A percentile compares a stretch with the other conserved stretches of the same genome.
Conservation (phyloP, 768 basidiomycete genomes). For the Termitomyces sp. region DNA sequence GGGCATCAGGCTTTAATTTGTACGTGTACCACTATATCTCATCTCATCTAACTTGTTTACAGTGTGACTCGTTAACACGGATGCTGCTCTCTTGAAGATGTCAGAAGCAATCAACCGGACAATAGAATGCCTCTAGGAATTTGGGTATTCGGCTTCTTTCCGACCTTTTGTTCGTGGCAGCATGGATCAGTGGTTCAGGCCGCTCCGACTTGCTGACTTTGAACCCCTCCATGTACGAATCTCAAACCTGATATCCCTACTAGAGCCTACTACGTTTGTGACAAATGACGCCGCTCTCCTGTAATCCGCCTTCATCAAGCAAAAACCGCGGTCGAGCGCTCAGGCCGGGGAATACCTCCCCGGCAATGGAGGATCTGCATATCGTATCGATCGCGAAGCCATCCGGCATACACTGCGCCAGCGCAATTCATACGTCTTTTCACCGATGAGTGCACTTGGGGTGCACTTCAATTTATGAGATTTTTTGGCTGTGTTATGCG, state of each 20-base stretch:
- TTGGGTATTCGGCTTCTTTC: neutral
- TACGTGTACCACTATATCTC: neutral
- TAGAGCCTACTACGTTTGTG: constrained; percentile 16
- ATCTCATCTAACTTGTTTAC: neutral
- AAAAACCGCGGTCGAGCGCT: constrained; percentile 13
- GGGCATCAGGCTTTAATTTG: constrained; percentile 25
- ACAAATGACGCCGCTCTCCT: constrained; percentile 27
- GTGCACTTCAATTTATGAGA: constrained; percentile 17
- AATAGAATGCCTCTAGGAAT: constrained; percentile 10
- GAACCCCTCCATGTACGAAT: constrained; percentile 15
- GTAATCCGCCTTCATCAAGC: constrained; percentile 20
- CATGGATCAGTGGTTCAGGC: constrained; percentile 26
- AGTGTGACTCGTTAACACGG: constrained; percentile 25
- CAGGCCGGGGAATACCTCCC: constrained; percentile 26
- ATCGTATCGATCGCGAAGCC: constrained; percentile 22
- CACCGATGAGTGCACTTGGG: constrained; percentile 20
- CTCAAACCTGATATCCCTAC: constrained; percentile 14
- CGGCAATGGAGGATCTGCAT: constrained; percentile 26
- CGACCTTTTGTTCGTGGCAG: constrained; percentile 16
- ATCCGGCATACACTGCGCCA: constrained; percentile 18
- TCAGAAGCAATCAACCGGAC: constrained; percentile 14
- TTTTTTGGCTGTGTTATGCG: constrained; percentile 22
- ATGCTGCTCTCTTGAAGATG: constrained; percentile 20
- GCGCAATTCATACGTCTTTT: constrained; percentile 20
- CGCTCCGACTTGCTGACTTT: constrained; percentile 21